phyloP scores from a whole-genome alignment of 2,329 filamentous ascomycete genomes.

The Xylariaceae sp. region DNA sequence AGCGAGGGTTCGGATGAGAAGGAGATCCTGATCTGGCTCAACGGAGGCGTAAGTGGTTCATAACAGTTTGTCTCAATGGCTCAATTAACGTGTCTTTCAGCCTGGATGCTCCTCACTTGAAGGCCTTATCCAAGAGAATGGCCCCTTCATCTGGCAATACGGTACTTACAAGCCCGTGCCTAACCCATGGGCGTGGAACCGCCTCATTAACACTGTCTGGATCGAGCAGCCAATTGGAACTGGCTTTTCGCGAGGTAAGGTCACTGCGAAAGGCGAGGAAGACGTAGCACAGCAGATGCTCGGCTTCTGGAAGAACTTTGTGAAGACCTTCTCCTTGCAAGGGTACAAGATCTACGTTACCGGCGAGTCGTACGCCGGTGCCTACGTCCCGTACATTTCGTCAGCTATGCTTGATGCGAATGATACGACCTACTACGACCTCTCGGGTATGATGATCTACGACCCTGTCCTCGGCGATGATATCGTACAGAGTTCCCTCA shows the following conservation, averaged over 20 bases:
- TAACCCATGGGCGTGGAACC: conserved; percentile 70
- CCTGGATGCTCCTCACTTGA: conserved; percentile 58
- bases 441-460: conserved; percentile 55
- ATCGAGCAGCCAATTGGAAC: conserved; percentile 64
- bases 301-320: conserved; percentile 63
- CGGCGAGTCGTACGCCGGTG: conserved; percentile 49
- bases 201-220: conserved; percentile 72
- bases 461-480: conserved; percentile 58
- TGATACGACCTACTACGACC: conserved; percentile 45
- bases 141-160: conserved; percentile 65
- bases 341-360: conserved; percentile 50
- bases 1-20: conserved; percentile 40
- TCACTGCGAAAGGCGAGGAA: conserved; percentile 59
- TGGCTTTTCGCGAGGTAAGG: conserved; percentile 62
- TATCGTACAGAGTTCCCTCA: conserved; percentile 35
- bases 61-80: neutral
- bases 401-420: conserved; percentile 46
- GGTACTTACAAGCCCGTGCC: conserved; percentile 61
- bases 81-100: conserved; percentile 27
- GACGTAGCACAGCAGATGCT: conserved; percentile 68
- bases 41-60: conserved; percentile 38
- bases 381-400: conserved; percentile 54
- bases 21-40: conserved; percentile 51
- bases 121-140: conserved; percentile 71
- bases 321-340: conserved; percentile 48